Evolutionary conservation across 805 yeast genomes (phyloP).

Genomic region (Citeromyces matritensis): DNA sequence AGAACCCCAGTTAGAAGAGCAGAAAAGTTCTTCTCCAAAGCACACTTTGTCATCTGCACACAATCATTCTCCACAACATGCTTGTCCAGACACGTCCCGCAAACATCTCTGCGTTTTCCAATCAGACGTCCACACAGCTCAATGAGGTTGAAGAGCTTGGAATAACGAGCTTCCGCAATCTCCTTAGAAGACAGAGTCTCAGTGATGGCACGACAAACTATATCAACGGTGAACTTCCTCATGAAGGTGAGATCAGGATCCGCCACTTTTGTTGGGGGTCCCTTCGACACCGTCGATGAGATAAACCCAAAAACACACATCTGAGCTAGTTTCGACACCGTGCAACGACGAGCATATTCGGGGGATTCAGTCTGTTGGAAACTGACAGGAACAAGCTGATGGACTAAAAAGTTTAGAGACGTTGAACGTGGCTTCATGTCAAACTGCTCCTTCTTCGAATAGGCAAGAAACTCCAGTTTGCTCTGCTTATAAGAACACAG

Average conservation of each 20-base stretch:
- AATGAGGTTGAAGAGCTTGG: constrained; percentile 36
- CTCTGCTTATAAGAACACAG: constrained; percentile 67
- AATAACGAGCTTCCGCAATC: constrained; percentile 28
- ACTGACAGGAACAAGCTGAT: constrained; percentile 54
- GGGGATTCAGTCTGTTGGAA: constrained; percentile 18
- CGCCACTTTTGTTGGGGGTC: constrained; percentile 22
- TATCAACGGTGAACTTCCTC: constrained; percentile 60
- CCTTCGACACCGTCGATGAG: constrained; percentile 38
- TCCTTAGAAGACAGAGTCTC: constrained; percentile 25
- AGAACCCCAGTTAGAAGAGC: constrained; percentile 40
- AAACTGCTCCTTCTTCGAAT: constrained; percentile 38
- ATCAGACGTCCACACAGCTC: constrained; percentile 28
- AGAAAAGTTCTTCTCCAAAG: constrained; percentile 56
- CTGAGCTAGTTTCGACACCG: constrained; percentile 48
- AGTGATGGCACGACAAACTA: constrained; percentile 43
- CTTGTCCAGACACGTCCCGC: constrained; percentile 29
- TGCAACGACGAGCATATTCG: constrained; percentile 34
- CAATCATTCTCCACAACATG: constrained; percentile 41
- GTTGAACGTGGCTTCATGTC: constrained; percentile 58
- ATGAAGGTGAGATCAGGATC: constrained; percentile 63
- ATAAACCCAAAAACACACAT: constrained; percentile 48
- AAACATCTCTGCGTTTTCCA: constrained; percentile 22
- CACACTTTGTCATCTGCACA: constrained; percentile 44
- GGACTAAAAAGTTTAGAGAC: constrained; percentile 61
- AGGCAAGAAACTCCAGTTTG: constrained; percentile 71